Evolutionary conservation across 108 stramenopile species (phyloP), one percentile per base, ranked within the genome.

Genomic region (Nannochloropsis gaditana): DNA sequence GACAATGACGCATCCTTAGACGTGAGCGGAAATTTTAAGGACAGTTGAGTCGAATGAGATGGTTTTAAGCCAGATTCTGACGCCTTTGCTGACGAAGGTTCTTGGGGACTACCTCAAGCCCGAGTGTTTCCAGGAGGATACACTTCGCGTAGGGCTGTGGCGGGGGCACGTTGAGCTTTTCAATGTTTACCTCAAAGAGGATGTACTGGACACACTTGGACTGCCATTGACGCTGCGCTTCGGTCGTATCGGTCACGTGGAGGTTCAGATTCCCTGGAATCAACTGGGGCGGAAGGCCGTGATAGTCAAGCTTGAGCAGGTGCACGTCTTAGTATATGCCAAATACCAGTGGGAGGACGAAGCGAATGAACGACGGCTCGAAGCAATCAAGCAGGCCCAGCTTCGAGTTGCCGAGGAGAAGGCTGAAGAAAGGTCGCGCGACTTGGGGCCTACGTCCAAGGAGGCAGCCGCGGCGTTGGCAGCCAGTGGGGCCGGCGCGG

Each of bases 261-360:
- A 84, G 84, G 9, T 84, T n/a, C n/a, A 45, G 17, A 50, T 84
- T 8, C 84, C 84, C 19, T 84, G 84, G 84, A 50, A 45, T 10
- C 31, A 21, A 9, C 43, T 84, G 0, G 84, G 84, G 4, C 11
- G 41, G 4, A 84, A 84, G 47, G 45, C 84, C 9, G 9, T 84
- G n/a, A 21, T 59, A 41, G 47, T 84, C 9, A 50, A 50, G 9
- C 21, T 84, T 10, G 84, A 84, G 41, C 17, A 42, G 21, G 43
- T 84, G 9, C 45, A 84, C 47, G n/a, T 84, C 45, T 9, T 84
- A 3, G 47, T 43, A 42, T 84, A 45, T 43, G 47, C 42, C 5
- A 80, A 42, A 9, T 73, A 73, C n/a, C 59, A 73, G n/a, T 73
- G 59, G 59, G 59, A 73, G 8, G 59, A 73, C 3, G 59, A 15